A percentile compares a stretch with the other conserved stretches of the same genome.
Evolutionary conservation across 495 filamentous ascomycete species (phyloP).

Genomic region (Collariella sp.): DNA sequence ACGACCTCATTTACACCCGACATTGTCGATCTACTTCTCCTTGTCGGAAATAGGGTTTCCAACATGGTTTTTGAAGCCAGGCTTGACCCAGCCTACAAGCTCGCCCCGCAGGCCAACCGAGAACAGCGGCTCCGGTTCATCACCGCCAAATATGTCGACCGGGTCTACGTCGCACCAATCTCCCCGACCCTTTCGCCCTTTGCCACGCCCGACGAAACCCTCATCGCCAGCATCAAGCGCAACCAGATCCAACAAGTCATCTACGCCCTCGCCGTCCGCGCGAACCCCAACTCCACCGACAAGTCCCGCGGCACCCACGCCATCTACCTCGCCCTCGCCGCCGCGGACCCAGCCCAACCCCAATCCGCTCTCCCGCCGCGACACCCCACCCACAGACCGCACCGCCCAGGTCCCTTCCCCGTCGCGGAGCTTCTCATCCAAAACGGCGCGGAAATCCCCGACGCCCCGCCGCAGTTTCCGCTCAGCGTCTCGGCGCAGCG

Average conservation of each 20-base stretch:
- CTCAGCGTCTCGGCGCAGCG: conserved; percentile 59
- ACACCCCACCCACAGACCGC: neutral
- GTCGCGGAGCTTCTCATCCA: conserved; percentile 88
- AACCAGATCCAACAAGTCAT: conserved; percentile 89
- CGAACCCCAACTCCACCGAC: conserved; percentile 80
- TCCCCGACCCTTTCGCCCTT: conserved; percentile 67
- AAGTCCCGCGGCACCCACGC: conserved; percentile 81
- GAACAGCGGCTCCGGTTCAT: conserved; percentile 91
- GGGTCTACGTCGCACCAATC: conserved; percentile 69
- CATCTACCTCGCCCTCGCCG: conserved; percentile 85
- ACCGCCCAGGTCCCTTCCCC: conserved; percentile 54
- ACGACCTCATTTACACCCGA: conserved; percentile 92
- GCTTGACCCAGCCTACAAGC: conserved; percentile 63
- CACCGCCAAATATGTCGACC: conserved; percentile 85
- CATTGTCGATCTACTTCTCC: conserved; percentile 86
- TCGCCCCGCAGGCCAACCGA: conserved; percentile 62
- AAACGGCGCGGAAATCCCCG: conserved; percentile 85
- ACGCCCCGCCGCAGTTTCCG: conserved; percentile 43
- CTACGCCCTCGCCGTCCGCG: conserved; percentile 79
- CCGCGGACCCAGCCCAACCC: conserved; percentile 71
- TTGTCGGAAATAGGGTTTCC: conserved; percentile 85
- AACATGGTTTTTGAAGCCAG: conserved; percentile 96
- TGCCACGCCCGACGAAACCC: conserved; percentile 73
- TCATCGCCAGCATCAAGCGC: conserved; percentile 88
- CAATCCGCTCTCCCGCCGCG: conserved; percentile 42